phyloP scores from a whole-genome alignment of 768 basidiomycete genomes.

The Obba rivulosa region DNA sequence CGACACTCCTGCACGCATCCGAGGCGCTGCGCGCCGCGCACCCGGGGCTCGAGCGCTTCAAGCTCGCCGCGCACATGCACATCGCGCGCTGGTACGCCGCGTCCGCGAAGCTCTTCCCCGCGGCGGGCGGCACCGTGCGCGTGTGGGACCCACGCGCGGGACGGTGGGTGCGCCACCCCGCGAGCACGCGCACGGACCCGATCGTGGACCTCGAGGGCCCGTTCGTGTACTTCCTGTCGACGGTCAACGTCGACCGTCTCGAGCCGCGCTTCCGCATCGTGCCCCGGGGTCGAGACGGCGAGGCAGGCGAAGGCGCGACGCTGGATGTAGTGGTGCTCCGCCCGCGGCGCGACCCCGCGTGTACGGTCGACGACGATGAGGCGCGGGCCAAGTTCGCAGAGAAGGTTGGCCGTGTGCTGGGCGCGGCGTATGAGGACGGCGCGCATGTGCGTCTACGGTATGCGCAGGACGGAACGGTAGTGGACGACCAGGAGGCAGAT shows the following conservation, averaged over 20 bases:
- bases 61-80: constrained; percentile 74
- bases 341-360: constrained; percentile 55
- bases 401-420: constrained; percentile 50
- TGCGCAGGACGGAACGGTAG: constrained; percentile 33
- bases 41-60: constrained; percentile 83
- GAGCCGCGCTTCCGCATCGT: constrained; percentile 79
- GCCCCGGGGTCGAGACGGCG: constrained; percentile 45
- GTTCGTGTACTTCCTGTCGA: constrained; percentile 81
- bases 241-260: constrained; percentile 79
- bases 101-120: constrained; percentile 50
- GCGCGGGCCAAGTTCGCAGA: constrained; percentile 45
- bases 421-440: constrained; percentile 75
- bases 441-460: constrained; percentile 63
- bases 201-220: constrained; percentile 61
- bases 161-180: constrained; percentile 41
- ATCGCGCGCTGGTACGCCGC: constrained; percentile 66
- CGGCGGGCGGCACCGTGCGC: constrained; percentile 37
- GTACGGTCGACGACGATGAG: constrained; percentile 35
- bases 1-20: constrained; percentile 77
- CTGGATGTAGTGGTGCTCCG: constrained; percentile 78
- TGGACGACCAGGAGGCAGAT: constrained; percentile 27
- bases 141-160: constrained; percentile 53
- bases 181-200: constrained; percentile 22
- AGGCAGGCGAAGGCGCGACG: constrained; percentile 37
- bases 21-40: constrained; percentile 63